Base-by-base conservation (phyloP, 2,329 filamentous ascomycete genomes). In the Aspergillus udagawae region DNA sequence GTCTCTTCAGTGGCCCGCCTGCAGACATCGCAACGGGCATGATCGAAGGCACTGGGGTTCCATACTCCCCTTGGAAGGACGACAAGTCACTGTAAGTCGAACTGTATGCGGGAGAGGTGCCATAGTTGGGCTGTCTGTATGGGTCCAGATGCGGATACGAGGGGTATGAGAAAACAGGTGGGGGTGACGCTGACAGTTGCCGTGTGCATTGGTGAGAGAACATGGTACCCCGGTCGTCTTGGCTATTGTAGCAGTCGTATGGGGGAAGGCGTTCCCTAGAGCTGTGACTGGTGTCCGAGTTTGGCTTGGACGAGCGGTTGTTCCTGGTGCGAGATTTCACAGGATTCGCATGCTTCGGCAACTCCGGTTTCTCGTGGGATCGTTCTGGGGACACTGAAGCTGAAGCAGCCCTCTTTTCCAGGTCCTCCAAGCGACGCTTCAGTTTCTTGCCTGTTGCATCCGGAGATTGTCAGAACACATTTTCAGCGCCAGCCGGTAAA, bases 361-460 rank as follows among this genome's bases (percentile, higher is more conserved):
- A 63, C 53, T 80, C 78, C 23, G 83, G 77, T 69, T 85, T 80
- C 52, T 78, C 80, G 57, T 82, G 82, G 60, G 77, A 76, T 67
- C 83, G 81, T 70, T 86, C 83, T 53, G 84, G 84, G 42, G 83
- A 86, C 58, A 80, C 80, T 53, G 85, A 86, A 58, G 82, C 82
- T 42, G 83, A 85, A 6, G 81, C 83, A 50, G 84, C 83, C 66
- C 83, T 78, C 65, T 83, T 79, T 70, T 87, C 84, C 52, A 87
- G 75, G 67, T 87, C 84, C 74, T 87, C 85, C 66, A 87, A 75
- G 64, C 84, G 81, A 74, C 85, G 83, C 82, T 87, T 87, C 67
- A 87, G 77, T 77, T 87, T 87, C 78, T 87, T 86, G 72, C 85
- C 83, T 82, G 63, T 52, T 52, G 32, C 21, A 28, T 17, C 17